Conservation (phyloP, 1,284 basidiomycete genomes). For the Microbotryum scabiosae region DNA sequence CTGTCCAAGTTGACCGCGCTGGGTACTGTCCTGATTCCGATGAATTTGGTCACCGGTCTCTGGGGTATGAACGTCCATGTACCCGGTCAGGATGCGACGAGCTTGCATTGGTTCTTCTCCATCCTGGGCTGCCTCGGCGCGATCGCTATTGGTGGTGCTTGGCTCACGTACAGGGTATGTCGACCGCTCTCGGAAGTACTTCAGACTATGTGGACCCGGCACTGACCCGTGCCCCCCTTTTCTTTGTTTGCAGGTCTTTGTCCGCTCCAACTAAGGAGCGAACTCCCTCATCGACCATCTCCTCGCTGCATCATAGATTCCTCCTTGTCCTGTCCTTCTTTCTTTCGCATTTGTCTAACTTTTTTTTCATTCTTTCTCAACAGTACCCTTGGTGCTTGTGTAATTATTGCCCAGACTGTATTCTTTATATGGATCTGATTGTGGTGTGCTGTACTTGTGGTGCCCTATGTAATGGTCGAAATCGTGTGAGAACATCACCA, state of each 20-base stretch:
- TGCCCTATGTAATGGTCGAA: too few relatives aligned
- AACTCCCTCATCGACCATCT: too few relatives aligned
- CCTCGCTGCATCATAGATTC: neutral
- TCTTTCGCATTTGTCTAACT: too few relatives aligned
- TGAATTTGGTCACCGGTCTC: constrained; percentile 85
- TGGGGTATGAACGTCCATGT: constrained; percentile 88
- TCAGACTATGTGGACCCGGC: neutral
- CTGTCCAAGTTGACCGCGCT: constrained; percentile 96
- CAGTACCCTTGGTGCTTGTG: too few relatives aligned
- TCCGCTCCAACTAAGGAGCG: constrained; percentile 1
- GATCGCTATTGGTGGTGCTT: constrained; percentile 31
- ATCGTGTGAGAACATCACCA: too few relatives aligned
- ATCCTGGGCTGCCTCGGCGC: constrained; percentile 32
- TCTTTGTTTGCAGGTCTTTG: constrained; percentile 6
- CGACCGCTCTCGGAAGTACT: neutral
- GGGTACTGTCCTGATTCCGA: constrained; percentile 86
- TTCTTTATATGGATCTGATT: too few relatives aligned
- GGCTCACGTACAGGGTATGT: constrained; percentile 28
- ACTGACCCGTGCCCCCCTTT: neutral
- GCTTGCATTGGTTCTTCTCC: constrained; percentile 63
- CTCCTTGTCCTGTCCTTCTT: too few relatives aligned
- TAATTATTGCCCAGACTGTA: too few relatives aligned
- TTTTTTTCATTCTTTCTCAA: too few relatives aligned
- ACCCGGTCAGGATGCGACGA: constrained; percentile 60
- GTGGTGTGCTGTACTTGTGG: too few relatives aligned